phyloP scores from a whole-genome alignment of 768 basidiomycete species.

The Xerocomus brunneocitrinus region DNA sequence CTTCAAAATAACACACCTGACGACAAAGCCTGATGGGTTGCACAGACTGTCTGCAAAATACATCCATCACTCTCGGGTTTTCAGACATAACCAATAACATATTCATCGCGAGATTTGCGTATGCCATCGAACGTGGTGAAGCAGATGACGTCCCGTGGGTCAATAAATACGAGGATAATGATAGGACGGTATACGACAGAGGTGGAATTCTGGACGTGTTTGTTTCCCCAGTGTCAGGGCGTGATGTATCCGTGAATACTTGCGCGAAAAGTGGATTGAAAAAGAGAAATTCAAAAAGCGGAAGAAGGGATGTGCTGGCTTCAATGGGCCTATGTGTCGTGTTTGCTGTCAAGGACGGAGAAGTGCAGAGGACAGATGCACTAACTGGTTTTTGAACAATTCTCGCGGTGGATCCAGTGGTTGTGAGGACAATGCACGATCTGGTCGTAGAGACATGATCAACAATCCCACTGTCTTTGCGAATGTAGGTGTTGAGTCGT shows the following conservation, averaged over 20 bases:
- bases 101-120: conserved; percentile 56
- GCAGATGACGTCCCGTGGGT: conserved; percentile 62
- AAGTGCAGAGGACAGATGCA: neutral
- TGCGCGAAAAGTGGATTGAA: conserved; percentile 46
- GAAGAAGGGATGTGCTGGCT: conserved; percentile 52
- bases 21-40: conserved; percentile 53
- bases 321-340: conserved; percentile 52
- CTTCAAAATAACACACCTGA: conserved; percentile 40
- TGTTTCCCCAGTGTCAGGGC: conserved; percentile 25
- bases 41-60: conserved; percentile 40
- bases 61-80: conserved; percentile 43
- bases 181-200: conserved; percentile 45
- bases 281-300: conserved; percentile 57
- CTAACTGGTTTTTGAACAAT: conserved; percentile 55
- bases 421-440: conserved; percentile 46
- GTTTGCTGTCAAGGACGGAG: neutral
- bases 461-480: conserved; percentile 49
- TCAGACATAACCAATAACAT: conserved; percentile 49
- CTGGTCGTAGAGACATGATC: conserved; percentile 49
- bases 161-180: conserved; percentile 60
- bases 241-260: conserved; percentile 40
- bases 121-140: conserved; percentile 55
- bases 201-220: conserved; percentile 27
- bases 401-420: conserved; percentile 47
- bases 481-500: conserved; percentile 51